phyloP scores from a whole-genome alignment of 495 filamentous ascomycete genomes.

The Diplogelasinospora grovesii region DNA sequence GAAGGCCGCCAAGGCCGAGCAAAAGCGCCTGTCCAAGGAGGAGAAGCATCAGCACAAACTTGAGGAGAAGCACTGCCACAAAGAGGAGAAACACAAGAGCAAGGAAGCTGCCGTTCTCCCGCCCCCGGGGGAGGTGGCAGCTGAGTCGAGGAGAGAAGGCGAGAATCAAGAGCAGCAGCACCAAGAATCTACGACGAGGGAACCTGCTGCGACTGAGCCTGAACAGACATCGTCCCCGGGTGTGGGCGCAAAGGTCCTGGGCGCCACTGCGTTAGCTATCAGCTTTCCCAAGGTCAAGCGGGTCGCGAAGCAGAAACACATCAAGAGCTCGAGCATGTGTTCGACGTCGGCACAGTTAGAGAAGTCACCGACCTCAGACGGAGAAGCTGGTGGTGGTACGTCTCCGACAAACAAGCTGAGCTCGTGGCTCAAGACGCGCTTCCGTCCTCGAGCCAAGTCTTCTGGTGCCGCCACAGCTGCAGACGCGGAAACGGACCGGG shows the following conservation, averaged over 20 bases:
- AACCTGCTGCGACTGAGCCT: not conserved
- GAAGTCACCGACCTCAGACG: no score
- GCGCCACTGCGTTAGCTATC: slow-evolving; percentile 14
- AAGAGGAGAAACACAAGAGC: slow-evolving; percentile 36
- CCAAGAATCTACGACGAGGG: not conserved
- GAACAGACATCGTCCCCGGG: not conserved
- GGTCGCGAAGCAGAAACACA: slow-evolving; percentile 9
- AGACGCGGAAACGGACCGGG: no score
- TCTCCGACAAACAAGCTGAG: slow-evolving; percentile 42
- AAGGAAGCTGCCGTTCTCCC: slow-evolving; percentile 2
- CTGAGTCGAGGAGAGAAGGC: not conserved
- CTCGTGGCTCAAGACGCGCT: slow-evolving; percentile 54
- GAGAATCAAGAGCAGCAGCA: slow-evolving; percentile 1
- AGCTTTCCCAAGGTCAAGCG: slow-evolving; percentile 15
- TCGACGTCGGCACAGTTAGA: no score
- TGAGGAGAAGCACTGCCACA: slow-evolving; percentile 41
- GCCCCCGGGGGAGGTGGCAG: not conserved
- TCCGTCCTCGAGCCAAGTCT: slow-evolving; percentile 33
- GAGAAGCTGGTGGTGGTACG: no score
- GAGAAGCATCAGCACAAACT: slow-evolving; percentile 41
- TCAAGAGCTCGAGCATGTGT: no score
- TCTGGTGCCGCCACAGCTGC: slow-evolving; percentile 11
- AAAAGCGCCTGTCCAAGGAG: slow-evolving; percentile 39
- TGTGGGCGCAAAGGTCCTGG: slow-evolving; percentile 7
- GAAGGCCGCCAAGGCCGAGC: slow-evolving; percentile 41